Conservation (phyloP, 345 rosid species). For the Eucalyptus guilfoylei region DNA sequence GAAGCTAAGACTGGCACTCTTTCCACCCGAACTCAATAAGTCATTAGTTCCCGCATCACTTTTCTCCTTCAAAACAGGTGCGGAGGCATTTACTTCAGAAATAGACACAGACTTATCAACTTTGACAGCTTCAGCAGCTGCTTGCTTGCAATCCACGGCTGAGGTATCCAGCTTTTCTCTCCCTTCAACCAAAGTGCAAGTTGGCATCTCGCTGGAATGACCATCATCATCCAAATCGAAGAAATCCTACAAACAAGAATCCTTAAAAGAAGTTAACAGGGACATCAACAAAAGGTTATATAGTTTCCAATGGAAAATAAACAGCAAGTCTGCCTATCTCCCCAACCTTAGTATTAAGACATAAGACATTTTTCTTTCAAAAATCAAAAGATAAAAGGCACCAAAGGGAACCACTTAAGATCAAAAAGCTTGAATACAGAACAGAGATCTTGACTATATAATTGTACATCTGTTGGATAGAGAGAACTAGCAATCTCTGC, state of each 20-base stretch:
- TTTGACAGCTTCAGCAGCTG: conserved; percentile 16
- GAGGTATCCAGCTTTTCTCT: conserved; percentile 19
- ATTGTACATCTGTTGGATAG: background rate
- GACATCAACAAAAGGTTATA: background rate
- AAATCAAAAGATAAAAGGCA: background rate
- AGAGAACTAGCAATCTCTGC: background rate
- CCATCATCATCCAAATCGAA: conserved; percentile 66
- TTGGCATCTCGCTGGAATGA: conserved; percentile 3
- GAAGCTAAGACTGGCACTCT: conserved; percentile 4
- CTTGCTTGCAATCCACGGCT: conserved; percentile 7
- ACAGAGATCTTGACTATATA: background rate
- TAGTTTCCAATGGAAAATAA: background rate
- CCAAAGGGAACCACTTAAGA: background rate
- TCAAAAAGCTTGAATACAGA: background rate
- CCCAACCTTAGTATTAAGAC: background rate
- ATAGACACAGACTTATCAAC: conserved; percentile 12
- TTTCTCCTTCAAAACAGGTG: conserved; percentile 16
- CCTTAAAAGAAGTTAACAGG: background rate
- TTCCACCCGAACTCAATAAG: conserved; percentile 22
- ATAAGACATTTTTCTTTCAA: background rate
- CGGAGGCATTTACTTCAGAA: conserved; percentile 17
- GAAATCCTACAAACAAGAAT: conserved; percentile 36
- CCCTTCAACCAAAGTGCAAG: conserved; percentile 11
- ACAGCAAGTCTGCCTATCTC: background rate
- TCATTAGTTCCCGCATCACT: conserved; percentile 10